Percentiles rank a stretch among this genome's conserved stretches.
Evolutionary conservation across 805 yeast species (phyloP).

Genomic region (Spathaspora hagerdaliae): DNA sequence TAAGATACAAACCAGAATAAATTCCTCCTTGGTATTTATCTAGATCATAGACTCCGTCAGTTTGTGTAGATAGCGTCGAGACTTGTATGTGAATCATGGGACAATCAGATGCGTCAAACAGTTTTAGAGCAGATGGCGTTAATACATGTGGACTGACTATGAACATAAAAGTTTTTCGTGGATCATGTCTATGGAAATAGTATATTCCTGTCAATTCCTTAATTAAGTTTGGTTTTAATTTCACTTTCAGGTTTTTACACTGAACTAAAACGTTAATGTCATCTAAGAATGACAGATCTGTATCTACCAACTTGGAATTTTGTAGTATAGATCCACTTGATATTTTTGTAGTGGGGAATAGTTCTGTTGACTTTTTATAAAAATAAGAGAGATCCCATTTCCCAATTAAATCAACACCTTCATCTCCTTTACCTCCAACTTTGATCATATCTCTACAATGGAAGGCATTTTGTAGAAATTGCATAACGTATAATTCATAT

Average conservation of each 20-base stretch:
- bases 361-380: conserved; percentile 9
- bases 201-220: conserved; percentile 55
- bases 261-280: conserved; percentile 47
- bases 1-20: conserved; percentile 12
- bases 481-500: conserved; percentile 46
- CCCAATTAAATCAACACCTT: conserved; percentile 55
- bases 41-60: conserved; percentile 24
- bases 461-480: conserved; percentile 34
- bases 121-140: conserved; percentile 44
- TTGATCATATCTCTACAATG: conserved; percentile 35
- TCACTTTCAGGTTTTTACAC: conserved; percentile 47
- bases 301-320: background rate
- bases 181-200: conserved; percentile 25
- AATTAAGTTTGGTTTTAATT: conserved; percentile 43
- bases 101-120: conserved; percentile 40
- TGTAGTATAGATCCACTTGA: conserved; percentile 5
- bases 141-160: conserved; percentile 45
- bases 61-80: conserved; percentile 23
- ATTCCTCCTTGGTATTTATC: conserved; percentile 42
- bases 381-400: conserved; percentile 41
- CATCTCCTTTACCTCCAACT: conserved; percentile 54
- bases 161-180: conserved; percentile 4
- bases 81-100: conserved; percentile 45
- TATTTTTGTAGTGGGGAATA: background rate
- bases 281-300: conserved; percentile 14